Base-by-base conservation (phyloP, 768 basidiomycete genomes). In the Paxillus involutus region DNA sequence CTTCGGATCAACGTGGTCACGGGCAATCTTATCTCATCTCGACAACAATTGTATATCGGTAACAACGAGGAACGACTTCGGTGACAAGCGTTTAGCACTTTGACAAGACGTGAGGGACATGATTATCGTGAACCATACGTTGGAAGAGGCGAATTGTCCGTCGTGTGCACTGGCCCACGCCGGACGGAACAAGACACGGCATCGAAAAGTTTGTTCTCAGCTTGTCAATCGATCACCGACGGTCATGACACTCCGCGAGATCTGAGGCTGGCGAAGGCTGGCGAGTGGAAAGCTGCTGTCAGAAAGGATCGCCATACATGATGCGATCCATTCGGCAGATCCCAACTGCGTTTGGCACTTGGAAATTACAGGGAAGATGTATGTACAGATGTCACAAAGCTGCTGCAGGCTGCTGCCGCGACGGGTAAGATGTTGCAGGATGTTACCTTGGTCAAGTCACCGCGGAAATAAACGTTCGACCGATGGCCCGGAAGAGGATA, bases 21-120 rank as follows among this genome's bases (percentile, higher is more conserved):
- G 30, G 24, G 30, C 21, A 60, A 68, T 65, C 64, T 65, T 65
- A 69, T 67, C 59, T 56, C 49, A 44, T 59, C 53, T 42, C 59
- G 52, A 42, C 50, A 59, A 59, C 56, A 37, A 35, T 26, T 2
- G 4, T 26, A 26, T 26, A 26, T 47, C 40, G 21, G 45, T 21
- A 56, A 60, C 44, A 33, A 45, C 35, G 21, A 43, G 35, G 29
- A 21, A 30, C 29, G n/a, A 41, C 8, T 24, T 35, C 17, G 13
- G 17, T 51, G 36, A 29, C 43, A 44, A 29, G 29, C 17, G 48
- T 47, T 47, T 21, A 43, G 19, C 9, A n/a, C 9, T 51, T 49
- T 51, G 49, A 33, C 51, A 42, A 35, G 35, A 35, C 11, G 5
- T 35, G 13, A 32, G 9, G 32, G 32, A 26, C 26, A 21, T 21